A percentile compares a stretch with the other conserved stretches of the same genome.
These are phyloP conservation scores for Kodamaea plutei DNA, from an alignment of 1,139 yeast genomes.

Conservation along the genomic window DNA sequence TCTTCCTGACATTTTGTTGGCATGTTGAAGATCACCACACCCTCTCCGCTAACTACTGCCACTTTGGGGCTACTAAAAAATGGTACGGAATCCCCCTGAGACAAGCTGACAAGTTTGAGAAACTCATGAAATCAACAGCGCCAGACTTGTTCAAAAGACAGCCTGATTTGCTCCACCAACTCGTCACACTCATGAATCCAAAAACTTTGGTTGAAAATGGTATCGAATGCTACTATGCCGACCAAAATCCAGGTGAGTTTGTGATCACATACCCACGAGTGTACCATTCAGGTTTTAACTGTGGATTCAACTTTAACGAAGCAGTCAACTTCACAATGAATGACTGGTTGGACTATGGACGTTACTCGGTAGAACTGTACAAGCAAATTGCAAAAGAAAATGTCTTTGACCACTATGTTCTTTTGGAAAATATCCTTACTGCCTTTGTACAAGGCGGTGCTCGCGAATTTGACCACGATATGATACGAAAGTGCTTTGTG, in stretches of 20 bases:
- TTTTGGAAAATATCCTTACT: slow-evolving; percentile 35
- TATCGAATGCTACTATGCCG: slow-evolving; percentile 62
- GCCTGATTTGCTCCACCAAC: slow-evolving; percentile 84
- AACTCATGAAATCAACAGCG: slow-evolving; percentile 50
- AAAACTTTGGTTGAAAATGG: slow-evolving; percentile 46
- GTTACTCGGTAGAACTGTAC: slow-evolving; percentile 55
- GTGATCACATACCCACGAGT: slow-evolving; percentile 73
- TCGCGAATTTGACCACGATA: slow-evolving; percentile 9
- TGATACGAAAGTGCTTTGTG: slow-evolving; percentile 22
- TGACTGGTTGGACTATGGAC: slow-evolving; percentile 64
- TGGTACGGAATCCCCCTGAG: slow-evolving; percentile 75
- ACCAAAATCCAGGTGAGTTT: slow-evolving; percentile 79
- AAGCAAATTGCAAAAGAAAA: slow-evolving; percentile 51
- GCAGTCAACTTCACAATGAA: slow-evolving; percentile 77
- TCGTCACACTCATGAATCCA: slow-evolving; percentile 79
- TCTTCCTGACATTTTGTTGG: slow-evolving; percentile 79
- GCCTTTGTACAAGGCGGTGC: slow-evolving; percentile 14
- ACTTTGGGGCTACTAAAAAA: slow-evolving; percentile 67
- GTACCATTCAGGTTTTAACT: slow-evolving; percentile 77
- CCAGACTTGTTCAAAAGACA: slow-evolving; percentile 85
- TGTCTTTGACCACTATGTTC: slow-evolving; percentile 47
- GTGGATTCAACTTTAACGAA: slow-evolving; percentile 74
- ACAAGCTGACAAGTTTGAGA: slow-evolving; percentile 52
- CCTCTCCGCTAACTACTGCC: slow-evolving; percentile 73
- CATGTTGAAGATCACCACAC: slow-evolving; percentile 83